Evolutionary conservation across 345 rosid genomes (phyloP), one percentile per base, ranked within the genome.

Genomic region (Noccaea caerulescens): DNA sequence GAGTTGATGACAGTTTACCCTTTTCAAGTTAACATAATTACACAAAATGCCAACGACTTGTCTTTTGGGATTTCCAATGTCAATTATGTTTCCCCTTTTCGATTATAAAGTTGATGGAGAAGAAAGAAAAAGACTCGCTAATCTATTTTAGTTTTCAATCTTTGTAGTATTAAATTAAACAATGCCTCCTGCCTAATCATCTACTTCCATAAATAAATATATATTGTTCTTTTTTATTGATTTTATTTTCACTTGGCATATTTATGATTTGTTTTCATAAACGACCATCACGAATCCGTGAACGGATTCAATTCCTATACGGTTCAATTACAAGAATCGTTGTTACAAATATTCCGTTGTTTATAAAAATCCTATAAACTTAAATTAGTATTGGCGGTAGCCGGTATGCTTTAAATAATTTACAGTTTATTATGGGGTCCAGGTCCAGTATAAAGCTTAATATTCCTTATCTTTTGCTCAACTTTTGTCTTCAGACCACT

Each of bases 361-460:
- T 66, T 47, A 46, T 56, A 7, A 42, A 49, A 38, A 34, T 61
- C 3, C 5, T 20, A 44, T 0, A 55, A 32, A 42, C 4, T 63
- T 20, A 47, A 76, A 46, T 20, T n/a, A 37, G 56, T 53, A 60
- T 45, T 46, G 69, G 74, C 64, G 65, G 51, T 55, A 63, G 69
- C 69, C 64, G 65, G 51, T 55, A 63, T 69, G 63, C 75, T 76
- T 76, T 69, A 57, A 57, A 76, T 70, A 76, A 76, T 76, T n/a
- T 30, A 56, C 68, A 50, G 33, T 33, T 51, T 67, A 63, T 57
- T 18, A 76, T 63, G 79, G 79, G 79, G 71, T 70, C 79, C 75
- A 63, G 79, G 71, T 70, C 79, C 75, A 63, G 47, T 32, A 63
- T 41, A 76, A 70, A 76, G 79, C 76, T 41, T 76, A 51, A 76